Percentiles rank a stretch among this genome's conserved stretches.
Evolutionary conservation across 2,329 filamentous ascomycete genomes (phyloP).

Genomic region (Fusarium sp.): DNA sequence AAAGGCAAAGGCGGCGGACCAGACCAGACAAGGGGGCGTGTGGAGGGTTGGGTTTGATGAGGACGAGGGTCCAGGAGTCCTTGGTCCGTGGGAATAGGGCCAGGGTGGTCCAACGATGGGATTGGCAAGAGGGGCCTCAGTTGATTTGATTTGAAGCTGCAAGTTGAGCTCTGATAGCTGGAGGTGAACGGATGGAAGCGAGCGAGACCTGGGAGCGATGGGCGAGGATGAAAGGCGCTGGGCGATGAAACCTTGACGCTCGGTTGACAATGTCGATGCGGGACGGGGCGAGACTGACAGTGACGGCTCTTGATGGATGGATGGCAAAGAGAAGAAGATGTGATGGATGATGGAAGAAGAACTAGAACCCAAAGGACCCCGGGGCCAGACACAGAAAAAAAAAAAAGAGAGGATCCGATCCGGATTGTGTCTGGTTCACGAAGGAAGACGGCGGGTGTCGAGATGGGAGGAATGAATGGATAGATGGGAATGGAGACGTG

Average conservation of each 20-base stretch:
- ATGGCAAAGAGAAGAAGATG: slow-evolving; percentile 23
- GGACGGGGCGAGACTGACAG: slow-evolving; percentile 24
- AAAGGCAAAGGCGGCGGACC: slow-evolving; percentile 15
- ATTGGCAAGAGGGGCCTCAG: slow-evolving; percentile 38
- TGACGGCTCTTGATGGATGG: slow-evolving; percentile 6
- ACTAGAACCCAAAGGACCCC: slow-evolving; percentile 13
- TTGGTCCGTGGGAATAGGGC: slow-evolving; percentile 37
- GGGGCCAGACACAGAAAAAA: slow-evolving; percentile 28
- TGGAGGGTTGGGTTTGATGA: slow-evolving; percentile 47
- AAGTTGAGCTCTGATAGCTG: slow-evolving; percentile 10
- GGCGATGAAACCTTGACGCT: slow-evolving; percentile 22
- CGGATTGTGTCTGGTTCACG: slow-evolving; percentile 39
- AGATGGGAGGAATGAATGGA: slow-evolving; percentile 38
- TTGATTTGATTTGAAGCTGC: slow-evolving; percentile 20
- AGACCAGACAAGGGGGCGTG: slow-evolving; percentile 40
- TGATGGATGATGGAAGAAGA: slow-evolving; percentile 22
- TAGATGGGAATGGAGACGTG: slow-evolving; percentile 37
- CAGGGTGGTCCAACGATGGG: slow-evolving; percentile 31
- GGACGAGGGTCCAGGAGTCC: slow-evolving; percentile 40
- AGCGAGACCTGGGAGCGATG: slow-evolving; percentile 18
- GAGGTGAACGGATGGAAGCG: slow-evolving; percentile 30
- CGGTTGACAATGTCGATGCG: slow-evolving; percentile 23
- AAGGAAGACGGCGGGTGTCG: slow-evolving; percentile 26
- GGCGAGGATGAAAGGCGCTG: neutral
- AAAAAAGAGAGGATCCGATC: slow-evolving; percentile 33